These are phyloP conservation scores for Prunus salicina DNA, from an alignment of 306 rosid genomes.

Conservation along the genomic window DNA sequence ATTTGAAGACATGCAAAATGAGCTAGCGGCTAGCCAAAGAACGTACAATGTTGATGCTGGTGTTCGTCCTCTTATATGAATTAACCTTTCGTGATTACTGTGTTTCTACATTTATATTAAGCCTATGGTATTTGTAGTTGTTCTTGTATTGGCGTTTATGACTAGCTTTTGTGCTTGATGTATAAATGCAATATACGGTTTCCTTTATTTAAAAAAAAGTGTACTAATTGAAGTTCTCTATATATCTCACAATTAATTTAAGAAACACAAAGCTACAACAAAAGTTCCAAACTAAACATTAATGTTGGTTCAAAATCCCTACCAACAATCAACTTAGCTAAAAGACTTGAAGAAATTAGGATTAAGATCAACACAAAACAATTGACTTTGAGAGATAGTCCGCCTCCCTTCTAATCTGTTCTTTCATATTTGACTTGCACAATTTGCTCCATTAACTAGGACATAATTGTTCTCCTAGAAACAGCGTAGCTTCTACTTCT, in stretches of 20 bases:
- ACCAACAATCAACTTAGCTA: neutral
- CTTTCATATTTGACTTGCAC: too few relatives aligned
- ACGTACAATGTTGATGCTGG: too few relatives aligned
- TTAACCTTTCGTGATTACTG: too few relatives aligned
- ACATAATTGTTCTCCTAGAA: constrained; percentile 13
- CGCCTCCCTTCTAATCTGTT: neutral
- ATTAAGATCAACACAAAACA: neutral
- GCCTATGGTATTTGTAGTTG: too few relatives aligned
- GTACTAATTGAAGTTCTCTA: too few relatives aligned
- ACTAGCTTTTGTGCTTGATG: too few relatives aligned
- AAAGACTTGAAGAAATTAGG: neutral
- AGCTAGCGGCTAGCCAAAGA: neutral
- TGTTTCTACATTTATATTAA: too few relatives aligned
- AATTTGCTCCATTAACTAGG: neutral
- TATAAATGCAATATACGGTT: too few relatives aligned
- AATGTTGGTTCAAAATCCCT: neutral
- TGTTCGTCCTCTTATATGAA: rapidly evolving
- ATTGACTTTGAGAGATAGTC: neutral
- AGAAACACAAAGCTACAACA: too few relatives aligned
- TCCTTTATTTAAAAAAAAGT: too few relatives aligned
- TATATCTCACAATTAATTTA: too few relatives aligned
- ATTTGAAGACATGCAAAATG: neutral
- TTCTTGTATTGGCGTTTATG: too few relatives aligned
- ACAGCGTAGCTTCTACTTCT: constrained; percentile 56
- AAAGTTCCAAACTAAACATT: neutral